Evolutionary conservation across 331 rosid species (phyloP), one percentile per base, ranked within the genome.

Genomic region (Malus hybrid): DNA sequence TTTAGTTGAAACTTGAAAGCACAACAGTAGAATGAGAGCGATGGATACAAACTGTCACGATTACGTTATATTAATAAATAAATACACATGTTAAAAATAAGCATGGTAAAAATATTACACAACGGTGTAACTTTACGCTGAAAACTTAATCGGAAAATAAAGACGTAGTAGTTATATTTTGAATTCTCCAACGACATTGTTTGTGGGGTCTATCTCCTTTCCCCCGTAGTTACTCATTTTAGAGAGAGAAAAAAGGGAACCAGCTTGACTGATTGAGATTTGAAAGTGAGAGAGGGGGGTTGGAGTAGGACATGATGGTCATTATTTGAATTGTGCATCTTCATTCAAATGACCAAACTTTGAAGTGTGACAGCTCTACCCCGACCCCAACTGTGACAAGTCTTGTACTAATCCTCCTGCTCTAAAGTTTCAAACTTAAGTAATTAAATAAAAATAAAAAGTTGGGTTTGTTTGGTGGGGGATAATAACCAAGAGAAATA

Each of bases 341-440:
- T 60, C 77, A 29, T 30, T 46, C 30, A 83, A 71, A 34, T n/a
- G 19, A 29, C n/a, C 58, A 68, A 32, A 33, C 84, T 79, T 82
- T 72, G 68, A 72, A 75, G 80, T 74, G 81, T 87, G 88, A 82
- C 87, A 86, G 87, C 87, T 86, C 81, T 63, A 61, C 82, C 63
- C 76, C 80, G 85, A 74, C 82, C 87, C 64, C 64, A 82, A 77
- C 81, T 29, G 24, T 24, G 24, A 24, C 24, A 24, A 24, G 24
- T 24, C 68, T 64, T 64, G 68, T 64, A 16, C 68, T 14, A 18
- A 32, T 62, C 6, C 74, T 28, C 30, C 76, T 53, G 53, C 73
- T 29, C 12, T 29, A 29, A 63, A 63, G 19, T 28, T 63, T 63
- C 67, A 28, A 63, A 63, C 67, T 63, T 29, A 29, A 29, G 16